These are phyloP conservation scores for Inosperma sp. DNA, from an alignment of 768 basidiomycete genomes.

Conservation along the genomic window DNA sequence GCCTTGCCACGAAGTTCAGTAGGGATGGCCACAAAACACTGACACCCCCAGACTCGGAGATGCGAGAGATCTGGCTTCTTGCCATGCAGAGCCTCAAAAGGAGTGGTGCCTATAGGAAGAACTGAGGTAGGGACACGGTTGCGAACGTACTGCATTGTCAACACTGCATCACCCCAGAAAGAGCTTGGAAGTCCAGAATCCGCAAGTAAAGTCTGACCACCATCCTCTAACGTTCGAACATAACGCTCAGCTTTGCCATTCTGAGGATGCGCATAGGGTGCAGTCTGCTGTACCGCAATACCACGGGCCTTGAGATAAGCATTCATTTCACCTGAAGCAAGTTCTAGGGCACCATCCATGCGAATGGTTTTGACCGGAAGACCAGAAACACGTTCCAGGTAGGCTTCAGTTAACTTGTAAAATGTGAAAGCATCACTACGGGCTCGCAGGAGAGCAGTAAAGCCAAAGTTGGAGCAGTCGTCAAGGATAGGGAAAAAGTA, in stretches of 20 bases:
- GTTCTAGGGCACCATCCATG: conserved; percentile 17
- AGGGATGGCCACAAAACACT: too few relatives aligned
- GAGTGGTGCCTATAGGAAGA: too few relatives aligned
- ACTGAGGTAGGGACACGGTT: too few relatives aligned
- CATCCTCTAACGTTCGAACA: too few relatives aligned
- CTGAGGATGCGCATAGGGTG: conserved; percentile 30
- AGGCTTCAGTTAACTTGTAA: conserved; percentile 2
- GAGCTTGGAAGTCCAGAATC: too few relatives aligned
- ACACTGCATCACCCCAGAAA: too few relatives aligned
- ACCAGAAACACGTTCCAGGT: conserved; percentile 8
- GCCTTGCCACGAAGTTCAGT: too few relatives aligned
- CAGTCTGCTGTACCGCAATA: conserved; percentile 20
- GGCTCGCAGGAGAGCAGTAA: neutral
- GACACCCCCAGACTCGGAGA: too few relatives aligned
- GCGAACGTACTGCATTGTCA: too few relatives aligned
- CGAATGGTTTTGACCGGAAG: conserved; percentile 9
- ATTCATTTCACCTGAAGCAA: conserved; percentile 7
- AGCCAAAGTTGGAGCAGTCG: conserved; percentile 17
- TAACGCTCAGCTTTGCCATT: conserved; percentile 30
- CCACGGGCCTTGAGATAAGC: conserved; percentile 14
- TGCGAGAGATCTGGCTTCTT: too few relatives aligned
- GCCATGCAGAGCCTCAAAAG: too few relatives aligned
- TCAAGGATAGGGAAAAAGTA: conserved; percentile 21
- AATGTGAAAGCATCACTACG: conserved; percentile 9
- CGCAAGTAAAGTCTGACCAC: too few relatives aligned